Evolutionary conservation across 495 filamentous ascomycete species (phyloP), one percentile per base, ranked within the genome.

Genomic region (Podospora tetraspora): DNA sequence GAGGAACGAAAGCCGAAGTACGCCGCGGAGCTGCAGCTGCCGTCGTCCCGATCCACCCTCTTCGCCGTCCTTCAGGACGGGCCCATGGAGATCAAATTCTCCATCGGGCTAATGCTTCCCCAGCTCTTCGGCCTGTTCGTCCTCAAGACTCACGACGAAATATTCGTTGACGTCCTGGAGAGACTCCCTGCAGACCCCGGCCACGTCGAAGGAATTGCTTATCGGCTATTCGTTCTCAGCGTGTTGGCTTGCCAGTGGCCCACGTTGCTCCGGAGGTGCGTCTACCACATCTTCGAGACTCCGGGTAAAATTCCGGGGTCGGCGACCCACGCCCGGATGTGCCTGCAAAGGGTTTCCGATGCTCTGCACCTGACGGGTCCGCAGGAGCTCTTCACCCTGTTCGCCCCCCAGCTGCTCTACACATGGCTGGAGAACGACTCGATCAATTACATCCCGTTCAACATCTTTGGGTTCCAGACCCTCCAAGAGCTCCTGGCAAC

Each of bases 281-380:
- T 96, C 22, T 98, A 97, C 76, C 89, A 94, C 76, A 92, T 97
- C 24, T 95, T 97, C 71, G 95, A 97, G 76, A 92, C 88, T 0
- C 88, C 95, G 1, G 92, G 89, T 7, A 85, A 85, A 57, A 84
- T 94, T 1, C 80, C 85, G 19, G 74, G 78, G 12, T 89, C 90
- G 23, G 77, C 84, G 58, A 79, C 78, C 43, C 90, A 97, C 79
- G 93, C 94, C 2, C 84, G 84, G 61, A 85, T 83, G 62, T 93
- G 91, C 73, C 78, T 96, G 59, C 70, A 68, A n/a, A 80, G 84
- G 59, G 85, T 97, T 25, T 86, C 93, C 6, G 79, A 76, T 57
- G 79, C 84, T 7, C 82, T 96, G 52, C 81, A 85, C 3, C 84
- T 97, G 37, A 73, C 80, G 37, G 82, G 85, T 56, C 81, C 91